These are phyloP conservation scores for Mycena vitilis DNA, from an alignment of 768 basidiomycete genomes.

Conservation along the genomic window DNA sequence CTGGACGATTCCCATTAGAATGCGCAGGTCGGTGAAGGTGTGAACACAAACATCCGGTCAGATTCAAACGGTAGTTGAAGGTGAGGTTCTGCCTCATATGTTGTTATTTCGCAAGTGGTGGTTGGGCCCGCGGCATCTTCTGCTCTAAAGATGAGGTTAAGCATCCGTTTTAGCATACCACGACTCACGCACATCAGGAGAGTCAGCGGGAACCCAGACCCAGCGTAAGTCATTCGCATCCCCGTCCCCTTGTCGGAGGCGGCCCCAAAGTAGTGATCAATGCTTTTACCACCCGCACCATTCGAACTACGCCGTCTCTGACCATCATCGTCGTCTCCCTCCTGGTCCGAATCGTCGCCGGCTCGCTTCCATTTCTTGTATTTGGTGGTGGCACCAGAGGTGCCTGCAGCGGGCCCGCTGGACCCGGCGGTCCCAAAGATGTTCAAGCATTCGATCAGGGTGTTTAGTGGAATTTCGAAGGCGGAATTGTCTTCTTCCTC, in stretches of 20 bases:
- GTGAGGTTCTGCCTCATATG: conserved; percentile 85
- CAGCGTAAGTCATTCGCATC: conserved; percentile 87
- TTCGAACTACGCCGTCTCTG: conserved; percentile 50
- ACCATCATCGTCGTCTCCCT: conserved; percentile 50
- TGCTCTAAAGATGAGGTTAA: conserved; percentile 55
- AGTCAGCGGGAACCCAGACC: conserved; percentile 81
- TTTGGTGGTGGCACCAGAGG: conserved; percentile 42
- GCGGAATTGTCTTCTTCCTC: conserved; percentile 52
- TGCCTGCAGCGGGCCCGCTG: conserved; percentile 44
- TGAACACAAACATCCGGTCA: conserved; percentile 63
- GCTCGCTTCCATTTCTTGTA: conserved; percentile 62
- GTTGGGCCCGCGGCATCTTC: conserved; percentile 86
- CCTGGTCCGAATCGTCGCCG: conserved; percentile 61
- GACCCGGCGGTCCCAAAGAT: conserved; percentile 88
- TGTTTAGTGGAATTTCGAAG: conserved; percentile 88
- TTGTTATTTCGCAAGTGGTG: conserved; percentile 88
- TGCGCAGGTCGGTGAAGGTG: neutral
- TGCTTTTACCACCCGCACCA: conserved; percentile 41
- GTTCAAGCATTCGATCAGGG: conserved; percentile 90
- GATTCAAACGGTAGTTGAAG: conserved; percentile 84
- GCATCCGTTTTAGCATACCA: conserved; percentile 9
- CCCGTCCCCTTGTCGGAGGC: conserved; percentile 76
- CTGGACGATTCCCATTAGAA: conserved; percentile 48
- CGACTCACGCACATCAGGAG: conserved; percentile 76
- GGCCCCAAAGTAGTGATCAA: conserved; percentile 71